Evolutionary conservation across 768 basidiomycete genomes (phyloP).

Genomic region (Coprinellus aureogranulatus): DNA sequence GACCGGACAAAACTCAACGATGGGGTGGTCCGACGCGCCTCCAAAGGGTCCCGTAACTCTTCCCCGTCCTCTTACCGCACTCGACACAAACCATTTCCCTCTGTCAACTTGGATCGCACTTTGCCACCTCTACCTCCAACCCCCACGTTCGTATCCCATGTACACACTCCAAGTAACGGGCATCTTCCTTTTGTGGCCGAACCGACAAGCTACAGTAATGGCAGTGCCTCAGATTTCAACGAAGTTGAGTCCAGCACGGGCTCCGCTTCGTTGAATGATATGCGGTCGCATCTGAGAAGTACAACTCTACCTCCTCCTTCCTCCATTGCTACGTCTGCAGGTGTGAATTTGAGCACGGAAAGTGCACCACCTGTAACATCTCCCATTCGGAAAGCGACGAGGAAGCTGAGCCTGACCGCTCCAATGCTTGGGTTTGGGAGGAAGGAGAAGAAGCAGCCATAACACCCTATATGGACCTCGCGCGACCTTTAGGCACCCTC

Average conservation of each 20-base stretch:
- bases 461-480: background rate
- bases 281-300: conserved; percentile 10
- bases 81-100: background rate
- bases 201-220: conserved; percentile 3
- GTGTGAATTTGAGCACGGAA: conserved; percentile 20
- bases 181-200: conserved; percentile 4
- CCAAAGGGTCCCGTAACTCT: conserved; percentile 1
- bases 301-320: conserved; percentile 16
- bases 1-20: background rate
- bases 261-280: conserved; percentile 6
- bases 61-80: conserved; percentile 4
- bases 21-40: background rate
- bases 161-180: conserved; percentile 6
- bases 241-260: background rate
- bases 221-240: background rate
- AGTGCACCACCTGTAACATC: conserved; percentile 19
- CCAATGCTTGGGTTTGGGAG: conserved; percentile 59
- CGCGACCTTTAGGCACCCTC: background rate
- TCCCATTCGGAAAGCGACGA: conserved; percentile 42
- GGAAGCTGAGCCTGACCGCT: conserved; percentile 68
- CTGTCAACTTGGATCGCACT: conserved; percentile 4
- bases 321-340: conserved; percentile 17
- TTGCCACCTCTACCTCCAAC: conserved; percentile 14
- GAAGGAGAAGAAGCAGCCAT: conserved; percentile 46
- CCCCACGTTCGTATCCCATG: background rate